phyloP scores from a whole-genome alignment of 495 filamentous ascomycete species.

The Tuber umbilicatum region DNA sequence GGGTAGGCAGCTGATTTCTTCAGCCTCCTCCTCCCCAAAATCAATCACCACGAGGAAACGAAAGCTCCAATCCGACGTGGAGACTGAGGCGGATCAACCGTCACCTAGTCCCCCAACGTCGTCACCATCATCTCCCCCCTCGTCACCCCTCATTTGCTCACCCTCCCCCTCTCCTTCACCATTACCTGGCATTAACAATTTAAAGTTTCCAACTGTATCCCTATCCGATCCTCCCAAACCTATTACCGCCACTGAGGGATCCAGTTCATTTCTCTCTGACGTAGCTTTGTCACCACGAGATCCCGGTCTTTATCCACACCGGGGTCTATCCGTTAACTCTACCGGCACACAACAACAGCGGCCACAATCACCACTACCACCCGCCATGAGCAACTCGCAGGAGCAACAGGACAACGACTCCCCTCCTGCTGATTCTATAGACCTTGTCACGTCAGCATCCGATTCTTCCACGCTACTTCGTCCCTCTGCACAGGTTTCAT shows the following conservation, averaged over 20 bases:
- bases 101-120: slow-evolving; percentile 31
- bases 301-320: slow-evolving; percentile 2
- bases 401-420: slow-evolving; percentile 24
- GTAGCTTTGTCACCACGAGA: slow-evolving; percentile 10
- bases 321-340: not conserved
- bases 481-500: slow-evolving; percentile 11
- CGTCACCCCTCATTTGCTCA: slow-evolving; percentile 28
- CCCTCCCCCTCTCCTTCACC: slow-evolving; percentile 32
- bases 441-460: slow-evolving; percentile 10
- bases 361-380: slow-evolving; percentile 2
- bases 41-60: slow-evolving; percentile 36
- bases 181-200: slow-evolving; percentile 35
- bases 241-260: slow-evolving; percentile 15
- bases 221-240: slow-evolving; percentile 21
- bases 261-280: slow-evolving; percentile 24
- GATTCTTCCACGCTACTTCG: slow-evolving; percentile 25
- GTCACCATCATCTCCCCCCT: slow-evolving; percentile 25
- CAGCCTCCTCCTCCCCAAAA: slow-evolving; percentile 23
- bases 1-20: slow-evolving; percentile 38
- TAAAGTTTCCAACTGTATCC: slow-evolving; percentile 17
- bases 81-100: slow-evolving; percentile 29
- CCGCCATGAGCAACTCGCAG: slow-evolving; percentile 13
- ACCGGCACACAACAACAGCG: not conserved
- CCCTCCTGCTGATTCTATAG: slow-evolving; percentile 17
- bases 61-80: slow-evolving; percentile 22